Evolutionary conservation across 192 early-diverging fungal genomes (phyloP), one percentile per base, ranked within the genome.

Genomic region (Fimicolochytrium jonesii): DNA sequence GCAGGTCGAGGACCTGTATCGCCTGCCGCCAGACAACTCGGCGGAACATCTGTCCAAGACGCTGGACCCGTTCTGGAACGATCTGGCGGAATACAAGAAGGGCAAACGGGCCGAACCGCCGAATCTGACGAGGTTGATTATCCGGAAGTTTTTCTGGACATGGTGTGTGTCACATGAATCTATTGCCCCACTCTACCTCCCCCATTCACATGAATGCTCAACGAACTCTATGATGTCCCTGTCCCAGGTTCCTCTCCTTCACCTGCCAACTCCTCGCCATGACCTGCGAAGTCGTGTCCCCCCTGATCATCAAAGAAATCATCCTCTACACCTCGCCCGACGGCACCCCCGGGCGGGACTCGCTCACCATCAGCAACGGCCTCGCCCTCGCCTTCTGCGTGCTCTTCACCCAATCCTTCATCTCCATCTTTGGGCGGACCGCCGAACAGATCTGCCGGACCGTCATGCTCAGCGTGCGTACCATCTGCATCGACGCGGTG

Each of bases 11-110:
- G 53, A 55, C 34, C 35, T 55, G 5, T 34, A 30, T 2, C 3
- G 4, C 20, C 18, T 55, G 33, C 33, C 53, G 35, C 7, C 4
- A 4, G 35, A 33, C 17, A 55, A 6, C 31, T 22, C n/a, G 3
- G 53, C 53, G n/a, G 18, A 33, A 3, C 10, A 30, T 3, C 33
- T 36, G 2, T 55, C 53, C 17, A 25, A 11, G 4, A 34, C 36
- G 11, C 53, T 55, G n/a, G 53, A 2, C 20, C 53, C 53, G 3
- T 55, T 55, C 33, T 55, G 53, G 53, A 30, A 55, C 13, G 43
- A 44, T 15, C 18, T 44, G 18, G 13, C 3, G 2, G 23, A 44
- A 22, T 23, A 44, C 15, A 44, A 44, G 4, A 15, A n/a, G n/a
- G n/a, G 4, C 23, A 23, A 44, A 5, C 43, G 18, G 3, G 43